Conservation (phyloP, 805 yeast species). For the Grigorovia transvaalensis region DNA sequence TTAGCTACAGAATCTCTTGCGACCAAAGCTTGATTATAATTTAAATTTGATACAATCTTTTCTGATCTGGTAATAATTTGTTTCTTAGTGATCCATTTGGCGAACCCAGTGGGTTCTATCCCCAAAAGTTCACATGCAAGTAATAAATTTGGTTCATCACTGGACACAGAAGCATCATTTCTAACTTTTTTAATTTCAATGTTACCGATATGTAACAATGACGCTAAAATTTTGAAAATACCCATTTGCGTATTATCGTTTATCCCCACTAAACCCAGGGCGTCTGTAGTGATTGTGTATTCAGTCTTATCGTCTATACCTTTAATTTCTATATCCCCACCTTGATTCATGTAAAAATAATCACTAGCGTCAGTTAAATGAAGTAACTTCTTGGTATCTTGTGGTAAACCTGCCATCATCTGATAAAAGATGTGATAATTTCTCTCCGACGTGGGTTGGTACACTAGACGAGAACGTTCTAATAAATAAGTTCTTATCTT, state of each 20-base stretch:
- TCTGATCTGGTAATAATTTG: constrained; percentile 90
- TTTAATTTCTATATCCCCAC: constrained; percentile 58
- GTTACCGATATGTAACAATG: constrained; percentile 86
- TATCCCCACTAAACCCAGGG: constrained; percentile 73
- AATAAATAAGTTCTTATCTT: constrained; percentile 83
- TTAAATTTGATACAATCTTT: constrained; percentile 76
- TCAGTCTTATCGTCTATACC: constrained; percentile 80
- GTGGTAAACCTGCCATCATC: constrained; percentile 59
- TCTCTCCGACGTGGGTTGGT: constrained; percentile 84
- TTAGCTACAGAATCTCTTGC: constrained; percentile 97
- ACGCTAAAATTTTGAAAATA: constrained; percentile 75
- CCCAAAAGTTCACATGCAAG: constrained; percentile 81
- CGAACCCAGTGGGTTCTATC: constrained; percentile 58
- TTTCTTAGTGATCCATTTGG: constrained; percentile 87
- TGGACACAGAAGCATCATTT: constrained; percentile 66
- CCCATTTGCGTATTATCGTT: constrained; percentile 44
- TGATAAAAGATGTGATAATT: constrained; percentile 95
- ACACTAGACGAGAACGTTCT: constrained; percentile 89
- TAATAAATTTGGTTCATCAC: constrained; percentile 78
- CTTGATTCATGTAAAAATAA: constrained; percentile 79
- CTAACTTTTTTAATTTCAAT: constrained; percentile 77
- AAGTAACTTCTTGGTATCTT: constrained; percentile 43
- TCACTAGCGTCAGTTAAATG: constrained; percentile 56
- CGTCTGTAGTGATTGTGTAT: constrained; percentile 62
- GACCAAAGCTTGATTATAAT: constrained; percentile 73